Evolutionary conservation across 1,139 yeast species (phyloP), one percentile per base, ranked within the genome.

Genomic region (Casaregolazyma suthepensis): DNA sequence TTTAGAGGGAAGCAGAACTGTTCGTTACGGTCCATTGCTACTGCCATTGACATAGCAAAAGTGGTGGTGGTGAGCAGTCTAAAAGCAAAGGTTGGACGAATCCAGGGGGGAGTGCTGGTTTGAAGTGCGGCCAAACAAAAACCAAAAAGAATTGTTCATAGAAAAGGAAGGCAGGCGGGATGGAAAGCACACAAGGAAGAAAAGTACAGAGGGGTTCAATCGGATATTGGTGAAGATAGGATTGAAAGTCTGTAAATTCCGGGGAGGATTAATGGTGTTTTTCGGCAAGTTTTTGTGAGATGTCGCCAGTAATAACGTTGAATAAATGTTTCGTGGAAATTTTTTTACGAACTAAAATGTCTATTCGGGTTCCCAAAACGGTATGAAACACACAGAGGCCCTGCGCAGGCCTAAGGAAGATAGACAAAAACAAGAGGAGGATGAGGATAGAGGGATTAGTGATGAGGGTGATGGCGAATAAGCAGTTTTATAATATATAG

Each of bases 1-100:
- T 22, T 52, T 22, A 52, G 12, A 29, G 54, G 54, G 46, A 52
- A 52, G 29, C 35, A 52, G 48, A 45, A 52, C 48, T 52, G 51
- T 40, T 50, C 46, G n/a, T 52, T 26, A 29, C 37, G 40, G 38
- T 42, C 44, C 22, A 35, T 35, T 15, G 46, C 35, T 46, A 49
- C 48, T 12, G 52, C 43, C 23, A 45, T 43, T 22, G 49, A 45
- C 42, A 43, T 35, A 18, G 54, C 45, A 51, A 52, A 48, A 26
- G 26, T 48, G 49, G 31, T 26, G 31, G 40, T 35, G 40, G 17
- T 35, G 40, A 15, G 15, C 17, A 15, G 40, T 35, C 17, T 35
- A 35, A 35, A 35, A 35, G 40, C 40, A 35, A 13, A 35, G 31
- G 31, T 3, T 9, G 31, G 31, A 26, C 31, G 31, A 26, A 35